A percentile compares a stretch with the other conserved stretches of the same genome.
Evolutionary conservation across 495 filamentous ascomycete species (phyloP).

Genomic region (Penicillium daleae): DNA sequence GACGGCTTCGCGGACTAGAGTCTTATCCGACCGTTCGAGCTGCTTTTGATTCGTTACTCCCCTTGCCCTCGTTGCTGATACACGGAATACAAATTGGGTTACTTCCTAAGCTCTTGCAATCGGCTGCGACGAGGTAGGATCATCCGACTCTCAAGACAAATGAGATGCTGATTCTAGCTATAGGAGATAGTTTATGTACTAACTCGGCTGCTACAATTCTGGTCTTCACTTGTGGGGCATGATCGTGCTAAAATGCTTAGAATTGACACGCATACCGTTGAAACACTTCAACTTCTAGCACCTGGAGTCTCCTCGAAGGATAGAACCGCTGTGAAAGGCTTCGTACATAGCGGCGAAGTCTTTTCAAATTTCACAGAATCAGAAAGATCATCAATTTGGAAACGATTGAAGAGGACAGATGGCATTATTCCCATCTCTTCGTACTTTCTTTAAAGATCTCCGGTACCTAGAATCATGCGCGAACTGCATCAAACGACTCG

Average conservation of each 20-base stretch:
- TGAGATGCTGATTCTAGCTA: conserved; percentile 2
- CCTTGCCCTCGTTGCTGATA: conserved; percentile 11
- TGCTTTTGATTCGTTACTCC: conserved; percentile 22
- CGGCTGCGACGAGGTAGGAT: conserved; percentile 24
- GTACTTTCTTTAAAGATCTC: too few species aligned
- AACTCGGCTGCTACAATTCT: conserved; percentile 18
- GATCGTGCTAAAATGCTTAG: conserved; percentile 18
- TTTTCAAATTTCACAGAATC: conserved; percentile 32
- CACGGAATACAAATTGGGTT: conserved; percentile 19
- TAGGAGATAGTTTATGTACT: conserved; percentile 30
- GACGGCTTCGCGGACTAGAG: conserved; percentile 11
- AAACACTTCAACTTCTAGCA: conserved; percentile 20
- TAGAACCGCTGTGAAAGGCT: conserved; percentile 9
- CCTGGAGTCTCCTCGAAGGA: conserved; percentile 18
- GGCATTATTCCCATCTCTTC: too few species aligned
- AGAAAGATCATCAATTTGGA: too few species aligned
- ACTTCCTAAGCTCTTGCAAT: conserved; percentile 24
- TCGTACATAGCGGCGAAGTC: conserved; percentile 24
- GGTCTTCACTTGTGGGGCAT: conserved; percentile 19
- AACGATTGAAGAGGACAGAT: too few species aligned
- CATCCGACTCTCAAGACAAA: neutral
- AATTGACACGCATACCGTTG: conserved; percentile 22
- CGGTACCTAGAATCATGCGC: too few species aligned
- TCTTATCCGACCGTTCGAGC: conserved; percentile 13
- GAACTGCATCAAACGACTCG: too few species aligned